Evolutionary conservation across 2,329 filamentous ascomycete genomes (phyloP), one percentile per base, ranked within the genome.

Genomic region (Aspergillus udagawae): DNA sequence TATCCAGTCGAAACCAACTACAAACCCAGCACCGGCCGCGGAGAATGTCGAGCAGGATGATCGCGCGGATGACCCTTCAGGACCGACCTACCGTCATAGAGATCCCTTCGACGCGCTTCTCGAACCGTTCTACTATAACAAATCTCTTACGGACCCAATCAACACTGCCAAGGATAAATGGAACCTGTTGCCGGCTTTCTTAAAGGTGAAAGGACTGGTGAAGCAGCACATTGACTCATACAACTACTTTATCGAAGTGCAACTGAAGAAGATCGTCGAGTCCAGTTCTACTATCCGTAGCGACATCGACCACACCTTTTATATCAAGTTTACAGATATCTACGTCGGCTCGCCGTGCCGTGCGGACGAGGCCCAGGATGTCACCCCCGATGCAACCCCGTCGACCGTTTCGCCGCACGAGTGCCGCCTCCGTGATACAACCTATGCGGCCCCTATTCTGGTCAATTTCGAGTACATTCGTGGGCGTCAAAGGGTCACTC

Each of bases 201-300:
- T 99, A 58, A 97, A 97, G 75, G 92, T 97, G 68, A 99, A 99
- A 77, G 92, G 92, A 56, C 81, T 97, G 56, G 92, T 97, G 53
- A 97, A 97, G 75, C 93, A 97, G 80, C 92, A 97, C 74, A 93
- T 96, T 70, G 95, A 99, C 79, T 97, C 94, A 25, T 99, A 95
- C 82, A 97, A 99, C 77, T 96, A 94, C 77, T 97, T 99, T 67
- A 89, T 97, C 64, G 91, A 99, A 66, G 89, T 95, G 56, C 92
- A 97, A 72, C 87, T 99, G 73, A 96, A 96, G 77, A 92, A 97
- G 68, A 99, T 99, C 66, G 89, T 99, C 64, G 87, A 91, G 71
- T 90, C 93, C 52, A 97, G 97, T 73, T 87, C 89, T 51, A 88
- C 86, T 44, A 90, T 99, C 62, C 86, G 89, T 64, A 96, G 92